Conservation (phyloP, 2,329 filamentous ascomycete species). For the Conoideocrella luteorostrata region DNA sequence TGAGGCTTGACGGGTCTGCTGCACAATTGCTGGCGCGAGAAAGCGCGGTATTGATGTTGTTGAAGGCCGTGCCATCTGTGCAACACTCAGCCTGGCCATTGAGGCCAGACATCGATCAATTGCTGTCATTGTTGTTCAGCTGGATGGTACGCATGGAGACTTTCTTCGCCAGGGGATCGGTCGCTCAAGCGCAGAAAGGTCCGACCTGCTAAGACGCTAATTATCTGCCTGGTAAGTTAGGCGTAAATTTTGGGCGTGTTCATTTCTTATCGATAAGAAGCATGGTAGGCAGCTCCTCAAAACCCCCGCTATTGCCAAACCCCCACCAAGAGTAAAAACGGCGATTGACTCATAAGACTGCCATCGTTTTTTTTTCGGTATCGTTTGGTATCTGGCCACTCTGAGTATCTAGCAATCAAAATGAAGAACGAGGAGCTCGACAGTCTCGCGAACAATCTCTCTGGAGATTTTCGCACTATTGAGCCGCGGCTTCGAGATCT, state of each 20-base stretch:
- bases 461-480: slow-evolving; percentile 73
- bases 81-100: slow-evolving; percentile 43
- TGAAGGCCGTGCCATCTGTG: slow-evolving; percentile 35
- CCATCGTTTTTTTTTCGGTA: neutral
- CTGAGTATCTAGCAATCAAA: slow-evolving; percentile 15
- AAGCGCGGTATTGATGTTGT: slow-evolving; percentile 40
- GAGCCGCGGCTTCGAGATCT: slow-evolving; percentile 69
- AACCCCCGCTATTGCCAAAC: slow-evolving; percentile 17
- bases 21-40: slow-evolving; percentile 39
- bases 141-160: slow-evolving; percentile 13
- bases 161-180: neutral
- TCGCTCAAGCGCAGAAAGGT: slow-evolving; percentile 10
- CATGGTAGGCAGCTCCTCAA: slow-evolving; percentile 6
- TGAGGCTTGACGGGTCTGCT: slow-evolving; percentile 38
- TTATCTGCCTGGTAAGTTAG: slow-evolving; percentile 20
- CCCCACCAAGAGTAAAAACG: slow-evolving; percentile 18
- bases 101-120: slow-evolving; percentile 49
- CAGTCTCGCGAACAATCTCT: slow-evolving; percentile 43
- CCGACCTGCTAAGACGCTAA: slow-evolving; percentile 2
- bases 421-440: slow-evolving; percentile 55
- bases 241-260: slow-evolving; percentile 10
- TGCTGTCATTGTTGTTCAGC: slow-evolving; percentile 38
- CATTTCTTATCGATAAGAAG: slow-evolving; percentile 18
- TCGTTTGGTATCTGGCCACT: neutral
- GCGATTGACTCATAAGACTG: slow-evolving; percentile 16